A percentile compares a stretch with the other conserved stretches of the same genome.
phyloP scores from a whole-genome alignment of 495 filamentous ascomycete species.

The Xylaria acuta region DNA sequence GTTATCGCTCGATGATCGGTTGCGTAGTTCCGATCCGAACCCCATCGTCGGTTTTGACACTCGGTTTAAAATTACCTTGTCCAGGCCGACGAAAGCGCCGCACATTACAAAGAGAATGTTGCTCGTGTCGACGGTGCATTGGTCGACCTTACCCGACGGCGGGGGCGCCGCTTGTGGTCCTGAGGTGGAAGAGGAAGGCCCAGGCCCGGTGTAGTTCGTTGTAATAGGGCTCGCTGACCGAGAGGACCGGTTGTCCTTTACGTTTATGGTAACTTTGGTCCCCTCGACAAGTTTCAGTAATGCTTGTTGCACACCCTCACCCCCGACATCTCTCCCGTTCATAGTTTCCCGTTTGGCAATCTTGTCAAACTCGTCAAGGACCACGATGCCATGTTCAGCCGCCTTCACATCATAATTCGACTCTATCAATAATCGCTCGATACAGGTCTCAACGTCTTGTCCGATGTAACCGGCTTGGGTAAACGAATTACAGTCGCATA shows the following conservation, averaged over 20 bases:
- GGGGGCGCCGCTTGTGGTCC: conserved; percentile 41
- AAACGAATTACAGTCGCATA: conserved; percentile 96
- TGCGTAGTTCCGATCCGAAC: conserved; percentile 84
- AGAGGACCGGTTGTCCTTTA: conserved; percentile 74
- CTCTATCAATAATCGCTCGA: conserved; percentile 86
- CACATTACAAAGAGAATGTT: conserved; percentile 98
- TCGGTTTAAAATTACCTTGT: conserved; percentile 85
- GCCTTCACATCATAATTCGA: conserved; percentile 87
- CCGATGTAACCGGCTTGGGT: conserved; percentile 98
- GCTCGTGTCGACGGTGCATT: conserved; percentile 89
- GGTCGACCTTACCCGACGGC: conserved; percentile 72
- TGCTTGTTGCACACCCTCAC: conserved; percentile 95
- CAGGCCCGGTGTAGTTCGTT: conserved; percentile 44
- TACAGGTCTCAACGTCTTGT: conserved; percentile 91
- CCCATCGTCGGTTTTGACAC: conserved; percentile 89
- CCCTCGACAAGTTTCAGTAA: conserved; percentile 96
- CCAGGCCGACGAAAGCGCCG: conserved; percentile 91
- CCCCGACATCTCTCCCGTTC: conserved; percentile 78
- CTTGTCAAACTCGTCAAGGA: conserved; percentile 96
- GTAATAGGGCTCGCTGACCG: conserved; percentile 54
- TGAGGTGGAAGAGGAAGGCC: conserved; percentile 40
- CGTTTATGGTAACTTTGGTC: conserved; percentile 86
- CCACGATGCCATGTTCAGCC: conserved; percentile 91
- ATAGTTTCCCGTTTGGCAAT: conserved; percentile 68
- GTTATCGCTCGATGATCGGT: conserved; percentile 38